These are phyloP conservation scores for Colletotrichum incanum DNA, from an alignment of 2,329 filamentous ascomycete genomes.

Conservation along the genomic window DNA sequence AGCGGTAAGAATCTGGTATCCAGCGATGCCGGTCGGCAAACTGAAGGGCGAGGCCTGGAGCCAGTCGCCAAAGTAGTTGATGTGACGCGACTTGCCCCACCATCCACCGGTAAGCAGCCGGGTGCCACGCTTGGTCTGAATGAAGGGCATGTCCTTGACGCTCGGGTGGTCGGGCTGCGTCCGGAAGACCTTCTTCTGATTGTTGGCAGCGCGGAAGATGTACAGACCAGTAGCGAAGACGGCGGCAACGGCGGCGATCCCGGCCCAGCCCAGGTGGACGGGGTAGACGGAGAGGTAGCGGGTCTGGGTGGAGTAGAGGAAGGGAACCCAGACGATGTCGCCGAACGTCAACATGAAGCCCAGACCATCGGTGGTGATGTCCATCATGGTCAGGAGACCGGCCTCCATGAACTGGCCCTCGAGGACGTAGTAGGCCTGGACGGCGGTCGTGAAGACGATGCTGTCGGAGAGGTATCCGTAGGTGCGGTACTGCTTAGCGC, in stretches of 20 bases:
- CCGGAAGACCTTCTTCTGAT: conserved; percentile 83
- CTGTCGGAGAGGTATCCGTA: conserved; percentile 79
- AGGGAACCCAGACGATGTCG: conserved; percentile 81
- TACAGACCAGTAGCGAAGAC: conserved; percentile 76
- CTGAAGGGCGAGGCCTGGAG: conserved; percentile 81
- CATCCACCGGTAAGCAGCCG: conserved; percentile 78
- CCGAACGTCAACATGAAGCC: conserved; percentile 84
- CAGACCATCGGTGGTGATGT: conserved; percentile 81
- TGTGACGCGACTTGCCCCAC: conserved; percentile 81
- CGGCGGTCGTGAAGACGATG: conserved; percentile 75
- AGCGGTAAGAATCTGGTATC: conserved; percentile 69
- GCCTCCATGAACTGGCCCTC: conserved; percentile 80
- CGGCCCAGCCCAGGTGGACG: conserved; percentile 71
- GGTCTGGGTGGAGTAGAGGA: conserved; percentile 78
- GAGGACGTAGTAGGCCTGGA: conserved; percentile 78
- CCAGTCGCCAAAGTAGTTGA: conserved; percentile 85
- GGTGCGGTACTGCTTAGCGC: conserved; percentile 79
- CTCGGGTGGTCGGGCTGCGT: conserved; percentile 77
- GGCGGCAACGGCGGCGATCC: conserved; percentile 69
- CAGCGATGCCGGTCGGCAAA: conserved; percentile 77
- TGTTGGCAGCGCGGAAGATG: conserved; percentile 81
- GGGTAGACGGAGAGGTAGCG: conserved; percentile 81
- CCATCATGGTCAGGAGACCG: conserved; percentile 81
- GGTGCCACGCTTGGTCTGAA: conserved; percentile 76
- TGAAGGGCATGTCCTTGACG: conserved; percentile 76